Base-by-base conservation (phyloP, 768 basidiomycete species). In the Mycena venus region DNA sequence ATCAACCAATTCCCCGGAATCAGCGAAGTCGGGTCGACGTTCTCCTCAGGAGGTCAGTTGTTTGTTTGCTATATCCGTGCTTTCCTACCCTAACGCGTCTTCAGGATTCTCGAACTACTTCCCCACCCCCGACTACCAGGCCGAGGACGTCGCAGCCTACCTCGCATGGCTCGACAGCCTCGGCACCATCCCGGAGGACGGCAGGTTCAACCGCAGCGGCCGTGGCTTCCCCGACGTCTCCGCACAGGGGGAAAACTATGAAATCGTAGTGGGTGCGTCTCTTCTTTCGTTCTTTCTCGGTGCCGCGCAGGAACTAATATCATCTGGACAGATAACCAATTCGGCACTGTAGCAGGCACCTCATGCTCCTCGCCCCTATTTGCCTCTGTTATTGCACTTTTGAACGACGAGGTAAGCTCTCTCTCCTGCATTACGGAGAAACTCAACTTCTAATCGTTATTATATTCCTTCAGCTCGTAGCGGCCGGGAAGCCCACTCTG, bases 41-140 rank as follows among this genome's bases (percentile, higher is more conserved):
- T 90, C 79, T 88, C 87, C 8, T 84, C 87, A 0, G 89, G 89
- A 27, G 85, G 84, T 32, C 85, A 44, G 77, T 78, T 36, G 25
- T 49, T 34, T 19, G 58, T 38, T 60, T 38, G 12, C 34, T 49
- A 19, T 32, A 42, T 40, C 27, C 29, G 27, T 53, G 34, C 32
- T 32, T 65, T 40, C 7, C 42, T 29, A 53, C 21, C 32, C 80
- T 80, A n/a, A 34, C 44, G 38, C 34, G 25, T 60, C 44, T 42
- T 36, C 38, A 59, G 88, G 89, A 6, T 90, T 90, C 80, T 87
- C 86, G 76, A 83, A 87, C 72, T 83, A 85, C 53, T 80, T 80
- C 68, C 17, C 72, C n/a, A 60, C 40, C 23, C 78, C 78, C 17
- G 36, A 61, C 17, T 78, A 75, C 66, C 76, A 78, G 62, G n/a